Evolutionary conservation across 257 asterid species (phyloP).

Genomic region (Ocimum tenuiflorum): DNA sequence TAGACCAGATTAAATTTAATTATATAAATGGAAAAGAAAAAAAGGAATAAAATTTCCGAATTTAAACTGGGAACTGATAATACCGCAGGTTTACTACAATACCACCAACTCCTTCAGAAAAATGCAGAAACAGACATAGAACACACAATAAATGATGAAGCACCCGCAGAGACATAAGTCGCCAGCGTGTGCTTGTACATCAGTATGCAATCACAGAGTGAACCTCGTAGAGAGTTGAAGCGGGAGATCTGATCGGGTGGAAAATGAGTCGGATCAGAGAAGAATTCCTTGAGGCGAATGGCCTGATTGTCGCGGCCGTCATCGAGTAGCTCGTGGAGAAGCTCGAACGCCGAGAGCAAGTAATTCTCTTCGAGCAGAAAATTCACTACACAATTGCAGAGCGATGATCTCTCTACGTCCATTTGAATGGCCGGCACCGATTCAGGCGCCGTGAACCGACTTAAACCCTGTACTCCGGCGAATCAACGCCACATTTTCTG

Average conservation of each 20-base stretch:
- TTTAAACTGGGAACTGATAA: background rate
- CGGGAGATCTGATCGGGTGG: slow-evolving; percentile 95
- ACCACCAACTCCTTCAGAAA: background rate
- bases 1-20: background rate
- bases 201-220: background rate
- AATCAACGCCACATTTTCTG: slow-evolving; percentile 30
- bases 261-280: slow-evolving; percentile 68
- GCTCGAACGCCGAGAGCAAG: slow-evolving; percentile 88
- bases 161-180: background rate
- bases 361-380: slow-evolving; percentile 85
- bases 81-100: background rate
- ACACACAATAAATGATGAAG: background rate
- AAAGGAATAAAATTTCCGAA: background rate
- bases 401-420: slow-evolving; percentile 97
- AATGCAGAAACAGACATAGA: background rate
- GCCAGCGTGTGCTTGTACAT: background rate
- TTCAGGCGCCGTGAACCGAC: slow-evolving; percentile 17
- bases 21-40: background rate
- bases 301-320: slow-evolving; percentile 91
- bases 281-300: slow-evolving; percentile 80
- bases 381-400: slow-evolving; percentile 93
- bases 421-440: slow-evolving; percentile 31
- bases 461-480: slow-evolving; percentile 19
- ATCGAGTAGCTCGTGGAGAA: slow-evolving; percentile 90
- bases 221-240: slow-evolving; percentile 75